These are phyloP conservation scores for Linderniella brevidens DNA, from an alignment of 257 asterid genomes.

Conservation along the genomic window DNA sequence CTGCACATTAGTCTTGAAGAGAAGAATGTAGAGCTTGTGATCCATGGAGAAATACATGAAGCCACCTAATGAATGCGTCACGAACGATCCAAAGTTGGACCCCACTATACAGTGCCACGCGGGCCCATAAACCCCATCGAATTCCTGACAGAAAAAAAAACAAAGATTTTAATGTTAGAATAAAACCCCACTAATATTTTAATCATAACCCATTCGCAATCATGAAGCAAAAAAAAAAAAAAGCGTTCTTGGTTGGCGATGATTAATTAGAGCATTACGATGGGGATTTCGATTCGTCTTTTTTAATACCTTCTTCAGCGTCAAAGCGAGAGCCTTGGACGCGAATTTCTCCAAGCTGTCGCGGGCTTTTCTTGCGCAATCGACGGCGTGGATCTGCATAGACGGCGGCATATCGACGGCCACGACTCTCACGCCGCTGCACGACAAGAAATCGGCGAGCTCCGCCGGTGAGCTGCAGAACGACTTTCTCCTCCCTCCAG, in stretches of 20 bases:
- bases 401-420: slow-evolving; percentile 95
- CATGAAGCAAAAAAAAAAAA: not conserved
- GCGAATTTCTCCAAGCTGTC: slow-evolving; percentile 97
- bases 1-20: slow-evolving; percentile 77
- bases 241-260: not conserved
- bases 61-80: slow-evolving; percentile 76
- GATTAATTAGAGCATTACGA: not conserved
- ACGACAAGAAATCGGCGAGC: slow-evolving; percentile 53
- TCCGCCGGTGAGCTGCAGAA: slow-evolving; percentile 50
- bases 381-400: slow-evolving; percentile 92
- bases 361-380: slow-evolving; percentile 70
- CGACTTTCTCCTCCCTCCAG: slow-evolving; percentile 50
- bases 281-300: not conserved
- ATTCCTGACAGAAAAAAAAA: slow-evolving; percentile 32
- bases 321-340: slow-evolving; percentile 71
- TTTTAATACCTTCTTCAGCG: slow-evolving; percentile 62
- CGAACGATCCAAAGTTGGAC: slow-evolving; percentile 79
- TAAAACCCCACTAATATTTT: slow-evolving; percentile 11
- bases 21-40: slow-evolving; percentile 55
- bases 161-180: slow-evolving; percentile 5
- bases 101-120: slow-evolving; percentile 91
- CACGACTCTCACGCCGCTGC: slow-evolving; percentile 61
- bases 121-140: slow-evolving; percentile 80
- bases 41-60: slow-evolving; percentile 81
- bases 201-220: not conserved